Evolutionary conservation across 2,329 filamentous ascomycete species (phyloP).

Genomic region (Fusarium sp.): DNA sequence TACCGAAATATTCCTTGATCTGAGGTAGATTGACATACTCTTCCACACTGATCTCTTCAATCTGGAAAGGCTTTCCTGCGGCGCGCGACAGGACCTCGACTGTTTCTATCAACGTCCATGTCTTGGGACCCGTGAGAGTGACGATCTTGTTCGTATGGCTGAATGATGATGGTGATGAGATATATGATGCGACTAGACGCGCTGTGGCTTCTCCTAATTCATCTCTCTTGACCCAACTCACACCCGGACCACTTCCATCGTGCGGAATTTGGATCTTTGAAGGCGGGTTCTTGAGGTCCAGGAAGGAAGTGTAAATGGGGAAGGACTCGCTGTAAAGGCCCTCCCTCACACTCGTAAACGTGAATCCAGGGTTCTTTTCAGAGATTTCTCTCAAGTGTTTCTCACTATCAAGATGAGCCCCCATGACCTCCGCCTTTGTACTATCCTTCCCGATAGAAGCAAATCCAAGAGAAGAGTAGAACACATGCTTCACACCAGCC

Average conservation of each 20-base stretch:
- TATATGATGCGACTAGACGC: slow-evolving; percentile 13
- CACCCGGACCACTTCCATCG: slow-evolving; percentile 17
- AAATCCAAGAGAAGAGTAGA: slow-evolving; percentile 33
- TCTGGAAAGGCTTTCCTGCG: neutral
- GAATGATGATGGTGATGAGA: neutral
- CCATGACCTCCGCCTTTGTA: slow-evolving; percentile 30
- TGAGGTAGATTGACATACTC: slow-evolving; percentile 23
- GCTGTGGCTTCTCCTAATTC: slow-evolving; percentile 36
- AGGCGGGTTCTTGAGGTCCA: slow-evolving; percentile 3
- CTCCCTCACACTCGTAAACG: slow-evolving; percentile 35
- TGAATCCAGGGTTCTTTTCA: neutral
- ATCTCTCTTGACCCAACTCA: slow-evolving; percentile 37
- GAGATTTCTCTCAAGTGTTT: slow-evolving; percentile 3
- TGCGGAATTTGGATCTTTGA: slow-evolving; percentile 18
- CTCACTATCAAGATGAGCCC: slow-evolving; percentile 33
- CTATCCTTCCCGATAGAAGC: neutral
- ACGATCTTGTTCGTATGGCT: slow-evolving; percentile 13
- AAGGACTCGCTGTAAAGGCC: slow-evolving; percentile 36
- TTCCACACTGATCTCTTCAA: slow-evolving; percentile 24
- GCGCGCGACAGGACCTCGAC: slow-evolving; percentile 1
- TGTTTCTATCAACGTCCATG: slow-evolving; percentile 16
- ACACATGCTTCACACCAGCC: slow-evolving; percentile 27
- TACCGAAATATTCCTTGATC: slow-evolving; percentile 16
- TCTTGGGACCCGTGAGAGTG: slow-evolving; percentile 5
- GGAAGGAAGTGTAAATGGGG: slow-evolving; percentile 34